These are phyloP conservation scores for Saccharum officinarum DNA, from an alignment of 176 grass and related monocot species.

Conservation along the genomic window DNA sequence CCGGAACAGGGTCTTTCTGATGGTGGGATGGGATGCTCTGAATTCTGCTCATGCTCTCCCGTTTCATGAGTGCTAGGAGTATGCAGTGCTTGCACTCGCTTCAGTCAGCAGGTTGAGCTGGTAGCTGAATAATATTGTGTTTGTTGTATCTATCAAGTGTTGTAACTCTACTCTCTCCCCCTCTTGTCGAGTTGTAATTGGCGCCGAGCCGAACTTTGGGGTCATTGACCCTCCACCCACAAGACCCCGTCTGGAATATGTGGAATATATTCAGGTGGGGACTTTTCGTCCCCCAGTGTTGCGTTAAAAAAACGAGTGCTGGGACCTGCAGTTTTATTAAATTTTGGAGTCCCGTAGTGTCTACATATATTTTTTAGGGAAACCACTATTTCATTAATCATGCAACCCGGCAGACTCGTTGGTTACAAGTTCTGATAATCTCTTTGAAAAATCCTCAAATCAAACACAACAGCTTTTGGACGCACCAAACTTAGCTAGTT, in stretches of 20 bases:
- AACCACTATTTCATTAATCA: neutral
- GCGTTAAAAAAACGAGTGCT: no score
- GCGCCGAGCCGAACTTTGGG: no score
- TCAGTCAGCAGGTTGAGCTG: no score
- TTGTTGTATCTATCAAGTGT: no score
- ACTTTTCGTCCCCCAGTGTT: no score
- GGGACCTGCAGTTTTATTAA: slow-evolving; percentile 6
- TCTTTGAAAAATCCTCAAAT: neutral
- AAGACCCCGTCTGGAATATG: no score
- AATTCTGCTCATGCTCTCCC: neutral
- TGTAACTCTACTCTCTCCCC: no score
- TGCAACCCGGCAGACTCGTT: neutral
- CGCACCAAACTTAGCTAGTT: neutral
- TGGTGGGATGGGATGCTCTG: neutral
- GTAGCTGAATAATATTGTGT: no score
- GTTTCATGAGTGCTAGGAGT: neutral
- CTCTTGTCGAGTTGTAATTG: no score
- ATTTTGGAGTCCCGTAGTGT: neutral
- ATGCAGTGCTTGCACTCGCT: no score
- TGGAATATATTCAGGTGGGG: no score
- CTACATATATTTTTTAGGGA: neutral
- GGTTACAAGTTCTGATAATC: neutral
- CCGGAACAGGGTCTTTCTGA: neutral
- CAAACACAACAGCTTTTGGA: neutral
- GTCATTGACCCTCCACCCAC: no score